Base-by-base conservation (phyloP, 495 filamentous ascomycete species). In the Penicillium cataractarum region DNA sequence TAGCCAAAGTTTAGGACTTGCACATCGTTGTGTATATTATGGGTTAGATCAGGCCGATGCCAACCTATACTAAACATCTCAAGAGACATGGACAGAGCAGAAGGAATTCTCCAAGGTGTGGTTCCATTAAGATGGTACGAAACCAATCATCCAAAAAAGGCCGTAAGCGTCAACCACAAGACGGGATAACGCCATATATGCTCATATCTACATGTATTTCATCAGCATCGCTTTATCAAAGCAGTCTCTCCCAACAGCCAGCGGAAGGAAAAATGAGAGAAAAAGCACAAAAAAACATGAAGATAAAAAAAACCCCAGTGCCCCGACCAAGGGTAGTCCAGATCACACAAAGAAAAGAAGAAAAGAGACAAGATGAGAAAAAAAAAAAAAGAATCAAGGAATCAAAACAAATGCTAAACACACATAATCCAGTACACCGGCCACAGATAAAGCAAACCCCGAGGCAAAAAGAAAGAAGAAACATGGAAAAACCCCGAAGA, bases 121-220 rank as follows among this genome's bases (percentile, higher is more conserved):
- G 53, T 65, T 68, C 62, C 51, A 67, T 70, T 70, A 65, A 54
- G 39, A 29, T 63, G 57, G 59, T 60, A 61, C n/a, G 58, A 68
- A 68, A 57, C 58, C 57, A 40, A 60, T 65, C 60, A 66, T 59
- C 67, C 42, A 46, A 46, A 46, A 44, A 44, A 46, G 48, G 57
- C 53, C 51, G 7, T 63, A 68, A 71, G 56, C 58, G 62, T 58
- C 61, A 71, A 65, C 60, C 70, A 67, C 54, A 57, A 48, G 64
- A 73, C 65, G 58, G 53, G 63, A 67, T 61, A 77, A 77, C 77
- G 74, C 77, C 77, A 62, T 71, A 71, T 69, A 80, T 80, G 77
- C 77, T 78, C 76, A 76, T 78, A 78, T 80, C 77, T 80, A 80
- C 77, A 80, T 77, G 68, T 69, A 73, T 32, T 61, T 75, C 73